Conservation (phyloP, 495 filamentous ascomycete species). For the Aspergillus asperescens region DNA sequence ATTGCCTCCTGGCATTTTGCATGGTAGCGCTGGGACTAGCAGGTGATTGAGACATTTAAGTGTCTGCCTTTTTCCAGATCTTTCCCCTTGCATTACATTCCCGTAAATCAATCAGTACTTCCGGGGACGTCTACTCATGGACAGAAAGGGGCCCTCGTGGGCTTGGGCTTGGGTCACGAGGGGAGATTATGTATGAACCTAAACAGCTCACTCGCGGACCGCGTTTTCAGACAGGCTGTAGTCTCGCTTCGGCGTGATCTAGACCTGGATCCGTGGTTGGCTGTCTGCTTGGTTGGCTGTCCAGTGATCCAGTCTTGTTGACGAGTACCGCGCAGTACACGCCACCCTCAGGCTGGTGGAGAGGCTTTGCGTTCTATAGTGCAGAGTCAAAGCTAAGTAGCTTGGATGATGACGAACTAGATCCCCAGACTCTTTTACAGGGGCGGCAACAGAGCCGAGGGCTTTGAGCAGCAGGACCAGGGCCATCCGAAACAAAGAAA, state of each 20-base stretch:
- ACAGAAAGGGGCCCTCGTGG: conserved; percentile 15
- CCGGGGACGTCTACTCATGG: not conserved
- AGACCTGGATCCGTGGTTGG: conserved; percentile 1
- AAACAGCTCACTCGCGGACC: no score
- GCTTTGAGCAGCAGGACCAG: no score
- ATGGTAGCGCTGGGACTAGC: conserved; percentile 10
- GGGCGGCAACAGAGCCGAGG: no score
- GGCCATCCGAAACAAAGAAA: no score
- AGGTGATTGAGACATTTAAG: not conserved
- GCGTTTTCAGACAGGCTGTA: not conserved
- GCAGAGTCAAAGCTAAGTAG: no score
- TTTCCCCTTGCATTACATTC: conserved; percentile 20
- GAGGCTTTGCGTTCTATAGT: not conserved
- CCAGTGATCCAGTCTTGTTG: not conserved
- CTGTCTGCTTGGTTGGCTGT: not conserved
- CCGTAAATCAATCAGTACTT: conserved; percentile 1
- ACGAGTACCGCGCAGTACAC: not conserved
- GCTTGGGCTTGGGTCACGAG: conserved; percentile 9
- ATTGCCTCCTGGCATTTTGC: conserved; percentile 20
- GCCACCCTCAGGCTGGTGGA: not conserved
- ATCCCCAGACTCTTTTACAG: no score
- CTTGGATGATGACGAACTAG: no score
- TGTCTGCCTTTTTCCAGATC: not conserved
- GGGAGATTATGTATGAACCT: conserved; percentile 5
- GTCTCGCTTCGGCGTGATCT: not conserved